phyloP scores from a whole-genome alignment of 1,139 yeast genomes.

The Pichia sp. region DNA sequence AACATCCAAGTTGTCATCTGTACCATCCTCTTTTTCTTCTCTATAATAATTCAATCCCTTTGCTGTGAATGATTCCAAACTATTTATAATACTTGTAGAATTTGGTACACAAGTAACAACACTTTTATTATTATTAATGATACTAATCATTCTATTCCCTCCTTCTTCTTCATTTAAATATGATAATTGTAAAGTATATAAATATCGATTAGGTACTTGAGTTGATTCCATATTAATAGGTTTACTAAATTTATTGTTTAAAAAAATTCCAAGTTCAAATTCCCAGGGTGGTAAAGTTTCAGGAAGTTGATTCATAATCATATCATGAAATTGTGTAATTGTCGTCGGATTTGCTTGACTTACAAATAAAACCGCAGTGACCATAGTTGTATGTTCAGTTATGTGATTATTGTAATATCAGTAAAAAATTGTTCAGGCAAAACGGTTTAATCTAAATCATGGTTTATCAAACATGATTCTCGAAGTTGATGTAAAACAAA shows the following conservation, averaged over 20 bases:
- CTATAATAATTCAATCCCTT: conserved; percentile 7
- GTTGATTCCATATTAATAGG: conserved; percentile 36
- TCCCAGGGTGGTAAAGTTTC: conserved; percentile 55
- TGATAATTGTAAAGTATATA: conserved; percentile 53
- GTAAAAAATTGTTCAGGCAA: too few relatives aligned
- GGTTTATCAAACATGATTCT: neutral
- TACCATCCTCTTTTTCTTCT: conserved; percentile 1
- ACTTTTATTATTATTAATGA: conserved; percentile 43
- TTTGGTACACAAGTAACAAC: conserved; percentile 38
- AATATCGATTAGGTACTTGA: conserved; percentile 41
- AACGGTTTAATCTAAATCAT: too few relatives aligned
- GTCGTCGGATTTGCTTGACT: conserved; percentile 57
- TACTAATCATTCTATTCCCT: conserved; percentile 39
- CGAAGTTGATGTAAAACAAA: neutral
- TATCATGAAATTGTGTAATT: conserved; percentile 60
- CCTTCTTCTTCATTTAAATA: conserved; percentile 37
- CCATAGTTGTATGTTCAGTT: conserved; percentile 11
- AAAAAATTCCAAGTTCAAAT: conserved; percentile 56
- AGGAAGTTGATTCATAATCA: conserved; percentile 58
- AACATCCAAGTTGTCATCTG: neutral
- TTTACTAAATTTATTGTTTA: conserved; percentile 51
- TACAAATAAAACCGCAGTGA: conserved; percentile 40
- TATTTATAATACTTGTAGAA: conserved; percentile 13
- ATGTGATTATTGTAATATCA: neutral
- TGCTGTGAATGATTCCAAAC: conserved; percentile 11